A percentile compares a stretch with the other conserved stretches of the same genome.
phyloP scores from a whole-genome alignment of 495 filamentous ascomycete species.

The Filosporella fistucella region DNA sequence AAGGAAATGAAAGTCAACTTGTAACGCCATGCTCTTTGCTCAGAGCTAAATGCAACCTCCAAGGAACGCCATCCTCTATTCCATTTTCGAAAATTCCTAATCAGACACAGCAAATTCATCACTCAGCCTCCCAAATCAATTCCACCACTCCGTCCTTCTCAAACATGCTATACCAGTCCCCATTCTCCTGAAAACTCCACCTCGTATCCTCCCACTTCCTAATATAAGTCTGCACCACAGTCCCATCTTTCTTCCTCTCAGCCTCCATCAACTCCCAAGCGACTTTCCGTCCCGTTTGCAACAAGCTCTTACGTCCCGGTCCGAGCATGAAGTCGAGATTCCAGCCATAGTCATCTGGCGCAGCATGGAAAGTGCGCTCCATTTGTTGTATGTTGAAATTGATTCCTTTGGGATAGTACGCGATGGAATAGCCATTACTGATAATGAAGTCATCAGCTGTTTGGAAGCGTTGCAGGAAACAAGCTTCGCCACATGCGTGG shows the following conservation, averaged over 20 bases:
- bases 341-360: constrained; percentile 33
- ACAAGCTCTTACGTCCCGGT: constrained; percentile 40
- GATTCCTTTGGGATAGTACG: constrained; percentile 24
- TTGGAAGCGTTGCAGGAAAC: constrained; percentile 23
- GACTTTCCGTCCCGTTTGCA: constrained; percentile 44
- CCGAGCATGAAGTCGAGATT: constrained; percentile 48
- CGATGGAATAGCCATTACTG: constrained; percentile 22
- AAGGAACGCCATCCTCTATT: too few relatives aligned
- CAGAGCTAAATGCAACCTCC: too few relatives aligned
- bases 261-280: constrained; percentile 49
- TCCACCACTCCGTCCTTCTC: constrained; percentile 45
- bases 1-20: too few relatives aligned
- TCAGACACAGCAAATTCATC: too few relatives aligned
- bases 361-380: constrained; percentile 19
- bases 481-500: constrained; percentile 21
- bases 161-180: constrained; percentile 32
- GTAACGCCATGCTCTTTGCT: too few relatives aligned
- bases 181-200: constrained; percentile 37
- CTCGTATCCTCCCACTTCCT: constrained; percentile 40
- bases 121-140: constrained; percentile 50
- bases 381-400: constrained; percentile 23
- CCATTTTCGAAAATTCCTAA: too few relatives aligned
- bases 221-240: constrained; percentile 41
- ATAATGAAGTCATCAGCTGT: constrained; percentile 24
- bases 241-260: constrained; percentile 33